These are phyloP conservation scores for Spirogloea muscicola DNA, from an alignment of 139 green algal species.

Conservation along the genomic window DNA sequence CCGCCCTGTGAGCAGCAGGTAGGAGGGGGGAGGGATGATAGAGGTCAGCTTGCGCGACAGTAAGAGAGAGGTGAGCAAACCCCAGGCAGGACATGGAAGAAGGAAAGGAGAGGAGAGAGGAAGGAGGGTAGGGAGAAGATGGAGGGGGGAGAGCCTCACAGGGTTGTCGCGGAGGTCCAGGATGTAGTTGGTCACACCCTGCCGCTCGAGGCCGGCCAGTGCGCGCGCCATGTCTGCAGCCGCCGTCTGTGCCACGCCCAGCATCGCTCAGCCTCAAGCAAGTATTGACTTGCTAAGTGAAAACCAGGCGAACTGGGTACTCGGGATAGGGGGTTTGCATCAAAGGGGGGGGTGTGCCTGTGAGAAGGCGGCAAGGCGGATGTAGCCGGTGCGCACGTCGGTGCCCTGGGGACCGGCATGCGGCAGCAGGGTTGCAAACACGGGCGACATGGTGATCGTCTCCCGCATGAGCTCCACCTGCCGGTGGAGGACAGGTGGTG, in stretches of 20 bases:
- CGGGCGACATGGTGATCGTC: slow-evolving; percentile 67
- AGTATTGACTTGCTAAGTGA: not conserved
- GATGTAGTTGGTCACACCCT: slow-evolving; percentile 75
- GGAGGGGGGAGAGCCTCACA: too few relatives aligned
- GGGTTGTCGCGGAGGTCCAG: slow-evolving; percentile 92
- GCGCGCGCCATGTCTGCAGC: slow-evolving; percentile 51
- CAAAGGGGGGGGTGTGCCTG: slow-evolving; percentile 30
- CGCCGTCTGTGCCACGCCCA: slow-evolving; percentile 31
- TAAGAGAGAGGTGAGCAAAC: too few relatives aligned
- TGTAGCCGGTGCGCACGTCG: slow-evolving; percentile 68
- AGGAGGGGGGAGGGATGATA: too few relatives aligned
- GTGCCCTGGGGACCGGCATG: slow-evolving; percentile 4
- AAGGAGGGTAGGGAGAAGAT: too few relatives aligned
- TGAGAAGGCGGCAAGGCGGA: slow-evolving; percentile 80
- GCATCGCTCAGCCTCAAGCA: not conserved
- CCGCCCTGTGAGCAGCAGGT: slow-evolving; percentile 61
- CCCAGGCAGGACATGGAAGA: too few relatives aligned
- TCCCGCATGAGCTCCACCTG: slow-evolving; percentile 65
- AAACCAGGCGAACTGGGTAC: not conserved
- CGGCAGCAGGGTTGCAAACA: slow-evolving; percentile 64
- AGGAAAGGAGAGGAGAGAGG: too few relatives aligned
- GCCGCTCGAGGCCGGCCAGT: slow-evolving; percentile 65
- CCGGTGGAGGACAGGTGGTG: too few relatives aligned
- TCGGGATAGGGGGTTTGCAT: not conserved
- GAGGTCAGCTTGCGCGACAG: too few relatives aligned